These are phyloP conservation scores for Oryza officinalis DNA, from an alignment of 176 grass and related monocot genomes.

Conservation along the genomic window DNA sequence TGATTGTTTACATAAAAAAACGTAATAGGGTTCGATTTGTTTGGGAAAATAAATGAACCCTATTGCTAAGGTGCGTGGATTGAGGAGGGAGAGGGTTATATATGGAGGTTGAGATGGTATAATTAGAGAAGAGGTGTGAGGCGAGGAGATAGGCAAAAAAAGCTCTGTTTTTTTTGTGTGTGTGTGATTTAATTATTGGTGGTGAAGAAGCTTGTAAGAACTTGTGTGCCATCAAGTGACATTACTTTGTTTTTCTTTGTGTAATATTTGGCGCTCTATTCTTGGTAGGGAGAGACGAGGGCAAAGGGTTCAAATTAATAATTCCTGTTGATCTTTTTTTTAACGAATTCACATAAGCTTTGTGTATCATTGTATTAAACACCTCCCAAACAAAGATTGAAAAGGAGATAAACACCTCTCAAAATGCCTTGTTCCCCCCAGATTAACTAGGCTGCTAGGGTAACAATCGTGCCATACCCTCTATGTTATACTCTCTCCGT, in stretches of 20 bases:
- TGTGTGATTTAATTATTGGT: background rate
- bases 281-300: slow-evolving; percentile 5
- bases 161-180: background rate
- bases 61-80: slow-evolving; percentile 19
- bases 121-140: slow-evolving; percentile 27
- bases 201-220: background rate
- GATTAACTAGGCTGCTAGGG: too few relatives aligned
- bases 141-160: slow-evolving; percentile 24
- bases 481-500: too few relatives aligned
- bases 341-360: too few relatives aligned
- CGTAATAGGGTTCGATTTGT: slow-evolving; percentile 1
- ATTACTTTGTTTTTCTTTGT: too few relatives aligned
- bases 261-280: slow-evolving; percentile 8
- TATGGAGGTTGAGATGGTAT: slow-evolving; percentile 41
- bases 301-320: background rate
- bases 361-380: too few relatives aligned
- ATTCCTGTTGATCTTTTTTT: too few relatives aligned
- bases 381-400: too few relatives aligned
- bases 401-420: too few relatives aligned
- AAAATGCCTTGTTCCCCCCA: too few relatives aligned
- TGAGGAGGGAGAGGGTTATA: slow-evolving; percentile 14
- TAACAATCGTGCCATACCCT: too few relatives aligned
- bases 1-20: background rate
- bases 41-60: background rate
- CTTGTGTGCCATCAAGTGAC: background rate